phyloP scores from a whole-genome alignment of 306 rosid genomes.

The Fragaria iinumae region DNA sequence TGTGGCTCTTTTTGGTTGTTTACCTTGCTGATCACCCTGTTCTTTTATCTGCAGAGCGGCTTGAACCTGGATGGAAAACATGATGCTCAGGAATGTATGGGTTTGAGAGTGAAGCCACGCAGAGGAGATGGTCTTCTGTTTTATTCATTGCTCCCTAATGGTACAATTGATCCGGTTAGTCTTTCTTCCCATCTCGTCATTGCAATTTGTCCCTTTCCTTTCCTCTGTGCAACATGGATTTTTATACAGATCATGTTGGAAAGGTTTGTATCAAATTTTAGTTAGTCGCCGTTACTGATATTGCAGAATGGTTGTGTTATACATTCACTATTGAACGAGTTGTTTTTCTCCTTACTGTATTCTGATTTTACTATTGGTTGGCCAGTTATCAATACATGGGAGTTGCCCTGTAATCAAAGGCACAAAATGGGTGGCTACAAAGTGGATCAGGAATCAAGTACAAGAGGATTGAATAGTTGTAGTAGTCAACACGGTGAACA shows the following conservation, averaged over 20 bases:
- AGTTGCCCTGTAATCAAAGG: constrained; percentile 88
- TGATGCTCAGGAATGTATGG: constrained; percentile 46
- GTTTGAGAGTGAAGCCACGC: constrained; percentile 79
- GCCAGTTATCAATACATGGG: constrained; percentile 83
- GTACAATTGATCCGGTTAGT: constrained; percentile 83
- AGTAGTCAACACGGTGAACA: background rate
- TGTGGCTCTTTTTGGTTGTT: background rate
- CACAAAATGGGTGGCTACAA: constrained; percentile 89
- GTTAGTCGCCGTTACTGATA: background rate
- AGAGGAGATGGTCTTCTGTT: constrained; percentile 90
- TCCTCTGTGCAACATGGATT: background rate
- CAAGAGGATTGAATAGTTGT: constrained; percentile 38
- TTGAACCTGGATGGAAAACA: constrained; percentile 61
- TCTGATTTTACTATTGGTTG: constrained; percentile 20
- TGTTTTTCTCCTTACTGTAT: background rate
- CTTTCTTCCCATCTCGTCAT: constrained; percentile 12
- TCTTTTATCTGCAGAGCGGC: constrained; percentile 61
- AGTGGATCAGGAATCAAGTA: constrained; percentile 79
- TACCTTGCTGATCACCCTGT: constrained; percentile 1
- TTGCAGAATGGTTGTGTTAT: background rate
- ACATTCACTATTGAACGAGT: background rate
- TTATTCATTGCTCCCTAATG: constrained; percentile 70
- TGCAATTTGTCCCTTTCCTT: background rate
- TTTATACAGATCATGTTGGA: background rate
- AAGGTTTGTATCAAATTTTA: background rate